Evolutionary conservation across 177 flowering plant species (phyloP).

Genomic region (Vitis hybrid): DNA sequence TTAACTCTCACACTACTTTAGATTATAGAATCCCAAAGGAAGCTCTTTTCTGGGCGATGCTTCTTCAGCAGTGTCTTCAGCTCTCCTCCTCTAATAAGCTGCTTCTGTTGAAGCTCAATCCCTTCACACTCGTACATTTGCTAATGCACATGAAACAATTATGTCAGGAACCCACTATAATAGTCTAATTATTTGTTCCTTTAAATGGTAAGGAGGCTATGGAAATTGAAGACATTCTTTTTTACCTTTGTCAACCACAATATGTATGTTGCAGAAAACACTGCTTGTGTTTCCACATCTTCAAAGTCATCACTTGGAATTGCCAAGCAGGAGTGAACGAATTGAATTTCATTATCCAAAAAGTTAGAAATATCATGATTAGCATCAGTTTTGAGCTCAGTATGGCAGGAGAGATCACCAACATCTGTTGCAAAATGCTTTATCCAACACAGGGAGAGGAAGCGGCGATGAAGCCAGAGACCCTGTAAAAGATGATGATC

Average conservation of each 20-base stretch:
- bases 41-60: conserved; percentile 55
- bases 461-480: conserved; percentile 93
- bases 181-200: no score
- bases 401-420: conserved; percentile 9
- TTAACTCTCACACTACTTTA: neutral
- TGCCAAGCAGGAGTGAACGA: conserved; percentile 48
- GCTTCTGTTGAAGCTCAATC: conserved; percentile 30
- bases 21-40: conserved; percentile 43
- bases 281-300: conserved; percentile 63
- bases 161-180: neutral
- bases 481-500: conserved; percentile 43
- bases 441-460: conserved; percentile 68
- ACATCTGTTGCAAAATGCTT: conserved; percentile 31
- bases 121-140: conserved; percentile 29
- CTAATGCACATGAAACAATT: conserved; percentile 25
- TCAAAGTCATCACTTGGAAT: conserved; percentile 55
- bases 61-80: conserved; percentile 34
- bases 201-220: no score
- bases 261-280: conserved; percentile 60
- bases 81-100: conserved; percentile 21
- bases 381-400: conserved; percentile 1
- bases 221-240: no score
- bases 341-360: conserved; percentile 52
- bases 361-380: conserved; percentile 25
- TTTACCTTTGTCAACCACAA: conserved; percentile 67